Base-by-base conservation (phyloP, 2,329 filamentous ascomycete species). In the Exophiala sideris region DNA sequence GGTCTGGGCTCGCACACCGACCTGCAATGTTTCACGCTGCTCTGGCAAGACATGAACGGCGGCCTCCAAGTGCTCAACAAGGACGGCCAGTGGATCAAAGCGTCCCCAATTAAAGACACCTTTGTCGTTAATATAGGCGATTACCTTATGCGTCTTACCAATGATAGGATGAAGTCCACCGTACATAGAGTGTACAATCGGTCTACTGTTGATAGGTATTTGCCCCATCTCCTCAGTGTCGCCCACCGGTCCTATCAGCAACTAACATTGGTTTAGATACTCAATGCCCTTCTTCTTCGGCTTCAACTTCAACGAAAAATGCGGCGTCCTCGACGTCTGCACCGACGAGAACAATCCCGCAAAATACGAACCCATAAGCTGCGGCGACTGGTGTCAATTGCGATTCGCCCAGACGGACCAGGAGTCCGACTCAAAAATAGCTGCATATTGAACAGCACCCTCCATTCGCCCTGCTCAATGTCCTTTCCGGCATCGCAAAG, bases 201-300 rank as follows among this genome's bases (percentile, higher is more conserved):
- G 57, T 69, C 3, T 57, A 68, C 57, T 3, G 46, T 54, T n/a
- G 60, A 61, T 34, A 52, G 60, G 52, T 60, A 45, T 14, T 38
- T 65, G 50, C 69, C 48, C 35, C 35, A 38, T 5, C 10, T 12
- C 35, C 35, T 1, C 5, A 11, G 14, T 38, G 24, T 11, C 35
- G 10, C 10, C 6, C 11, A 38, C 14, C 6, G 3, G 16, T 18
- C 16, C 16, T 3, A 18, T 18, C 35, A 18, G 38, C 6, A 29
- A 8, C 39, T 41, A 18, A 41, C 7, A 18, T 7, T 16, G 2
- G 10, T 3, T 1, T 48, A 68, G 79, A 11, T 76, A 79, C 39
- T 80, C 75, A 0, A 79, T 82, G 76, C 78, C 79, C 1, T 82
- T 82, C 63, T 82, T 82, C 65, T 77, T 82, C 60, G 76, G 75